Evolutionary conservation across 345 rosid genomes (phyloP).

Genomic region (Euphorbia lathyris): DNA sequence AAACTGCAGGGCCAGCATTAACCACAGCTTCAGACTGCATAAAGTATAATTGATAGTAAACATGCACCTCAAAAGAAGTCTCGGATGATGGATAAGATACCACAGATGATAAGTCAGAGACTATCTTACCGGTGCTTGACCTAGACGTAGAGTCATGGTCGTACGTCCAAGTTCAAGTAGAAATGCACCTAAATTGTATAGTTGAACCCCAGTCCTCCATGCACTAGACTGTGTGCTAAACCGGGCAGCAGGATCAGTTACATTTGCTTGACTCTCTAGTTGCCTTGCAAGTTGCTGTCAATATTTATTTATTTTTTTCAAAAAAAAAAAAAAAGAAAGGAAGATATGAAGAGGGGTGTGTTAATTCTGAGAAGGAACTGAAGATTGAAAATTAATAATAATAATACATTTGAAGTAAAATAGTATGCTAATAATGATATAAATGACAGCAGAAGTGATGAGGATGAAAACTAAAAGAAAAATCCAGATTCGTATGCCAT

Average conservation of each 20-base stretch:
- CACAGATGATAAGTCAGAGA: constrained; percentile 1
- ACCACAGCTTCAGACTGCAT: constrained; percentile 70
- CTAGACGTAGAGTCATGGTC: constrained; percentile 65
- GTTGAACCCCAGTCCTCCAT: constrained; percentile 46
- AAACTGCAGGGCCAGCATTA: constrained; percentile 80
- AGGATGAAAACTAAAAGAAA: not conserved
- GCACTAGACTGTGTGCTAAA: constrained; percentile 38
- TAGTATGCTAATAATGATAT: not conserved
- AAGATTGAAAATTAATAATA: not conserved
- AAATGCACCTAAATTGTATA: constrained; percentile 63
- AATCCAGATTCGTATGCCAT: not conserved
- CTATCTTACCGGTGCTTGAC: constrained; percentile 59
- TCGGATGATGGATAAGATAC: not conserved
- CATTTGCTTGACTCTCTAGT: constrained; percentile 49
- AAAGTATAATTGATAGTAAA: constrained; percentile 18
- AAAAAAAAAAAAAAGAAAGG: constrained; percentile 9
- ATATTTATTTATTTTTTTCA: too few relatives aligned
- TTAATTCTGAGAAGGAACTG: constrained; percentile 10
- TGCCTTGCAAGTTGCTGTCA: constrained; percentile 55
- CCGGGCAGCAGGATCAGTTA: constrained; percentile 41
- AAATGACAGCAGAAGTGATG: not conserved
- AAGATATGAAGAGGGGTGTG: too few relatives aligned
- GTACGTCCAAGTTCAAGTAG: constrained; percentile 81
- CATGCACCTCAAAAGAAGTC: constrained; percentile 3
- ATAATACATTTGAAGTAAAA: not conserved